phyloP scores from a whole-genome alignment of 768 basidiomycete species.

The Rhizopogon vulgaris region DNA sequence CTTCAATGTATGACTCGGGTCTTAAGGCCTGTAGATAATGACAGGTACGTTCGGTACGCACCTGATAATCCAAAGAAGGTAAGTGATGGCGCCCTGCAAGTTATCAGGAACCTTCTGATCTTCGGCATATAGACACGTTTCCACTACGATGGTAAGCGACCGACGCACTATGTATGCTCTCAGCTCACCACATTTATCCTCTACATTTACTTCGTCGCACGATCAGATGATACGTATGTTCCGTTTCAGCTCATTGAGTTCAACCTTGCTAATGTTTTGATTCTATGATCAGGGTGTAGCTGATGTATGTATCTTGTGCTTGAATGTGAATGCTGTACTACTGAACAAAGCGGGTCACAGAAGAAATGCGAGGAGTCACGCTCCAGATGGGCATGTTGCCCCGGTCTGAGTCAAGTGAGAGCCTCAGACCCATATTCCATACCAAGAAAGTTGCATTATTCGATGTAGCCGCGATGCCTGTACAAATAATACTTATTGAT shows the following conservation, averaged over 20 bases:
- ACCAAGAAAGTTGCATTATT: too few species aligned
- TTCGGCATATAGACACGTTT: constrained; percentile 54
- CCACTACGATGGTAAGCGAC: constrained; percentile 66
- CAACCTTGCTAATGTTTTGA: neutral
- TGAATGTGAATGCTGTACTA: constrained; percentile 11
- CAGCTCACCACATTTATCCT: constrained; percentile 12
- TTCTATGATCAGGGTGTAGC: constrained; percentile 28
- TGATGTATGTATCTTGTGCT: constrained; percentile 9
- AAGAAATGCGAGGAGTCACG: neutral
- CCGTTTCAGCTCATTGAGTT: neutral
- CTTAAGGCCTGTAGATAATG: constrained; percentile 73
- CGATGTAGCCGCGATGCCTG: too few species aligned
- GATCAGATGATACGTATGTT: constrained; percentile 57
- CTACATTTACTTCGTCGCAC: neutral
- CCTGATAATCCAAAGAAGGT: constrained; percentile 89
- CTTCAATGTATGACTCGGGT: constrained; percentile 2
- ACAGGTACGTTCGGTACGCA: constrained; percentile 70
- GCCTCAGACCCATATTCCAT: too few species aligned
- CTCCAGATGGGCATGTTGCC: neutral
- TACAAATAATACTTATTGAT: too few species aligned
- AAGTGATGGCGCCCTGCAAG: constrained; percentile 10
- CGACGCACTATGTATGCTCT: constrained; percentile 1
- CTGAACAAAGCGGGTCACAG: neutral
- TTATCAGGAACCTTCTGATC: constrained; percentile 4
- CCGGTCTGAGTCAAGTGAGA: too few species aligned